Percentiles rank a stretch among this genome's conserved stretches.
Conservation (phyloP, 2,329 filamentous ascomycete genomes). For the Bipolaris cookei region DNA sequence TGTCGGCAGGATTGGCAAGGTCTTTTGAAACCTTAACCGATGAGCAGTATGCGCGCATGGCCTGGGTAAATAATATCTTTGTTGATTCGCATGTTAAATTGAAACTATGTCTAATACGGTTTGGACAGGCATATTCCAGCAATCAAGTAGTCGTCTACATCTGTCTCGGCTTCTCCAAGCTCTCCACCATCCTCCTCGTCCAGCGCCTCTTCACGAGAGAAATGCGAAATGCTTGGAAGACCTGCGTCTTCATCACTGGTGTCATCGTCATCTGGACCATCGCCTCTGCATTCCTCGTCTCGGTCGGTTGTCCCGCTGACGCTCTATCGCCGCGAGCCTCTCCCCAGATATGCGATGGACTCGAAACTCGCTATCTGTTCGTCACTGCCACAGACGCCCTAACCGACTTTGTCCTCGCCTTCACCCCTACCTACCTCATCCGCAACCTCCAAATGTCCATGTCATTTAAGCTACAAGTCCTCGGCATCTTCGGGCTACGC, state of each 20-base stretch:
- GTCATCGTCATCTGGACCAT: slow-evolving; percentile 29
- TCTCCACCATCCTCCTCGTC: slow-evolving; percentile 34
- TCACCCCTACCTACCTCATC: slow-evolving; percentile 32
- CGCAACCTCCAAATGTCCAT: slow-evolving; percentile 36
- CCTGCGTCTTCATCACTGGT: slow-evolving; percentile 30
- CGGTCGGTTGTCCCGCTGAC: neutral
- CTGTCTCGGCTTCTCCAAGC: slow-evolving; percentile 37
- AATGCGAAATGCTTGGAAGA: slow-evolving; percentile 29
- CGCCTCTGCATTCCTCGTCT: neutral
- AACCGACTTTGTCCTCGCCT: slow-evolving; percentile 32
- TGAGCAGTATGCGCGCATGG: slow-evolving; percentile 27
- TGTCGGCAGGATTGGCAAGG: slow-evolving; percentile 34
- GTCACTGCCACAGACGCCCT: slow-evolving; percentile 29
- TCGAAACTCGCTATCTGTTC: slow-evolving; percentile 25
- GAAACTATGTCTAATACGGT: neutral
- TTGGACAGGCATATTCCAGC: slow-evolving; percentile 1
- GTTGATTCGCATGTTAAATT: neutral
- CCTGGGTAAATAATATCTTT: slow-evolving; percentile 14
- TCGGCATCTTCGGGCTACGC: slow-evolving; percentile 33
- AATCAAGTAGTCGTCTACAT: slow-evolving; percentile 33
- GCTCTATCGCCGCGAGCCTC: slow-evolving; percentile 13
- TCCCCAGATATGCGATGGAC: slow-evolving; percentile 23
- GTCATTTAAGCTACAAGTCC: slow-evolving; percentile 36
- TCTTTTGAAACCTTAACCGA: slow-evolving; percentile 24
- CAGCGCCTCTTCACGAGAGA: slow-evolving; percentile 39